Conservation (phyloP, 495 filamentous ascomycete genomes). For the Barbatosphaeria neglecta region DNA sequence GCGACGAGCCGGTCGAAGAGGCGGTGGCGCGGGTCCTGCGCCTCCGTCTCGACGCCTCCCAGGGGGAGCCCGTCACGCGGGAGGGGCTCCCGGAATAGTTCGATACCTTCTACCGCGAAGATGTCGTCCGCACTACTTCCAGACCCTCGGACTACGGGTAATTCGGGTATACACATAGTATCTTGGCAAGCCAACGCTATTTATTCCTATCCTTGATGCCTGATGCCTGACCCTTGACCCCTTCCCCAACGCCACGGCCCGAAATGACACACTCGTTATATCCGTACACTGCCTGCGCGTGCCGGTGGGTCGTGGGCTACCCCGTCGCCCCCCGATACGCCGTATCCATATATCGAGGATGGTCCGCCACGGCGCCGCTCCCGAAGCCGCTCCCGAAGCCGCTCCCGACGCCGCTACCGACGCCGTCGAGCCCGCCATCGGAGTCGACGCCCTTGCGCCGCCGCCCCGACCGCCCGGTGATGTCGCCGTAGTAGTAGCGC, state of each 20-base stretch:
- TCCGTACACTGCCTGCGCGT: not conserved
- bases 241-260: not conserved
- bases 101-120: too few species aligned
- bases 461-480: slow-evolving; percentile 6
- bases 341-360: too few species aligned
- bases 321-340: slow-evolving; percentile 3
- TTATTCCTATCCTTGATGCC: not conserved
- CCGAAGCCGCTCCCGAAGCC: too few species aligned
- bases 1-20: slow-evolving; percentile 43
- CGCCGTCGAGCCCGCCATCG: slow-evolving; percentile 5
- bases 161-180: too few species aligned
- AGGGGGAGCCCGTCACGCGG: slow-evolving; percentile 38
- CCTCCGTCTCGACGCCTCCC: slow-evolving; percentile 52
- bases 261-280: not conserved
- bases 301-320: not conserved
- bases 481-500: slow-evolving; percentile 19
- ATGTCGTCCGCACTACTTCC: too few species aligned
- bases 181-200: not conserved
- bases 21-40: slow-evolving; percentile 54
- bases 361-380: too few species aligned
- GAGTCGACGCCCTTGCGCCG: slow-evolving; percentile 15
- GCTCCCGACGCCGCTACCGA: too few species aligned
- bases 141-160: too few species aligned
- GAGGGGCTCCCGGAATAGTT: too few species aligned
- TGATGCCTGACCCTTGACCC: not conserved